Evolutionary conservation across 2,329 filamentous ascomycete species (phyloP).

Genomic region (Biscogniauxia sp.): DNA sequence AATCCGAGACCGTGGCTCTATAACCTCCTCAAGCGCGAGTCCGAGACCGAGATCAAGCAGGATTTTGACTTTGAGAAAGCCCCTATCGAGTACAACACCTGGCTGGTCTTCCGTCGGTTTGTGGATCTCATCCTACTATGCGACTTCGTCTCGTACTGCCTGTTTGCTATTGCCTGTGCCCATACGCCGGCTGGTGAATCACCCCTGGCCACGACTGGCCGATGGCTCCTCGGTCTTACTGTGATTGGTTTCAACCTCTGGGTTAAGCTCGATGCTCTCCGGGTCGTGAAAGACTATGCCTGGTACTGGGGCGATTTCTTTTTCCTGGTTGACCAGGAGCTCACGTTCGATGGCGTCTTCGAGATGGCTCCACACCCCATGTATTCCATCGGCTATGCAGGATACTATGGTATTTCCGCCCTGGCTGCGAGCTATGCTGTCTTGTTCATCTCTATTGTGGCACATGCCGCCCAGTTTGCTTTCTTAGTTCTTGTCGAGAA

Average conservation of each 20-base stretch:
- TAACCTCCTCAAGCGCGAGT: slow-evolving; percentile 78
- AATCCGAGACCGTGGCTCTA: slow-evolving; percentile 84
- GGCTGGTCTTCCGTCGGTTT: slow-evolving; percentile 91
- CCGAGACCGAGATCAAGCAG: slow-evolving; percentile 90
- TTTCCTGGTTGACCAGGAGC: slow-evolving; percentile 94
- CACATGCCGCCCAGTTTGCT: slow-evolving; percentile 89
- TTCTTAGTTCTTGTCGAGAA: slow-evolving; percentile 93
- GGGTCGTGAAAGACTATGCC: slow-evolving; percentile 97
- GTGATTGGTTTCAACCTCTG: slow-evolving; percentile 94
- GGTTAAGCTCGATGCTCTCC: slow-evolving; percentile 97
- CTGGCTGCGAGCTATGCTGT: slow-evolving; percentile 98
- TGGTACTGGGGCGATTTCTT: slow-evolving; percentile 99
- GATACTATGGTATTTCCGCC: slow-evolving; percentile 97
- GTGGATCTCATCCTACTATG: slow-evolving; percentile 98
- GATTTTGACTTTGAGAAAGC: slow-evolving; percentile 94
- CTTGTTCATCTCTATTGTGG: slow-evolving; percentile 92
- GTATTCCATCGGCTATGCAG: slow-evolving; percentile 97
- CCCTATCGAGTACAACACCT: slow-evolving; percentile 97
- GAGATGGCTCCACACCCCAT: slow-evolving; percentile 98
- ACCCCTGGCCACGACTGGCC: slow-evolving; percentile 63
- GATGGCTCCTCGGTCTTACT: slow-evolving; percentile 75
- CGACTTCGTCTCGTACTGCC: slow-evolving; percentile 94
- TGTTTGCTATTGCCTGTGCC: slow-evolving; percentile 89
- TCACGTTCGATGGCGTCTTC: slow-evolving; percentile 98
- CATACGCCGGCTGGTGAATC: slow-evolving; percentile 72